phyloP scores from a whole-genome alignment of 345 rosid species.

The Durio zibethinus region DNA sequence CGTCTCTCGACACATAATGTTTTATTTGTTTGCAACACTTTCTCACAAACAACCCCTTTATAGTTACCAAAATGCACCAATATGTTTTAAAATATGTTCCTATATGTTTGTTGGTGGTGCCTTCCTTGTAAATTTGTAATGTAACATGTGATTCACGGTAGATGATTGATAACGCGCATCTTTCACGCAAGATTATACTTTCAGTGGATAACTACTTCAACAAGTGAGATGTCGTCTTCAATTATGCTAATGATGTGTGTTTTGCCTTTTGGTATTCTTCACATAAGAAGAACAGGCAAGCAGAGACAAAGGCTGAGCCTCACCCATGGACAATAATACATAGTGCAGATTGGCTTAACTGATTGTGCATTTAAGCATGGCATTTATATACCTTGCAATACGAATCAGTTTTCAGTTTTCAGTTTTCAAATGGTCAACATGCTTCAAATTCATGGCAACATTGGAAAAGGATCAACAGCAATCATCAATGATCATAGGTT shows the following conservation, averaged over 20 bases:
- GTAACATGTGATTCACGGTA: background rate
- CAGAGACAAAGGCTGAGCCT: background rate
- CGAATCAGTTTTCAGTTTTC: background rate
- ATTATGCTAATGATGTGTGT: background rate
- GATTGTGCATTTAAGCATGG: background rate
- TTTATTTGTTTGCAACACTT: no score
- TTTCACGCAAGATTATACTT: background rate
- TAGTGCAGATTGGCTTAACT: background rate
- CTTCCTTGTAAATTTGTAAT: background rate
- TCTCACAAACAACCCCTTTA: no score
- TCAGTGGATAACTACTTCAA: background rate
- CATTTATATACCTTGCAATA: background rate
- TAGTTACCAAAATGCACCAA: no score
- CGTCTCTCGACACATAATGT: no score
- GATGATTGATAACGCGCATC: background rate
- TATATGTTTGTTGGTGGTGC: no score
- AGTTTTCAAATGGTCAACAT: background rate
- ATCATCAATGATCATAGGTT: background rate
- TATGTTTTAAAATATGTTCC: no score
- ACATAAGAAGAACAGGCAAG: background rate
- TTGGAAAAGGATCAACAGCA: background rate
- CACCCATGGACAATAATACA: background rate
- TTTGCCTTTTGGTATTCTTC: background rate
- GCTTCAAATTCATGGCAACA: background rate
- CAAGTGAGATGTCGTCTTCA: background rate